Conservation (phyloP, 225 moss, liverwort and hornwort genomes). For the Climacium dendroides region DNA sequence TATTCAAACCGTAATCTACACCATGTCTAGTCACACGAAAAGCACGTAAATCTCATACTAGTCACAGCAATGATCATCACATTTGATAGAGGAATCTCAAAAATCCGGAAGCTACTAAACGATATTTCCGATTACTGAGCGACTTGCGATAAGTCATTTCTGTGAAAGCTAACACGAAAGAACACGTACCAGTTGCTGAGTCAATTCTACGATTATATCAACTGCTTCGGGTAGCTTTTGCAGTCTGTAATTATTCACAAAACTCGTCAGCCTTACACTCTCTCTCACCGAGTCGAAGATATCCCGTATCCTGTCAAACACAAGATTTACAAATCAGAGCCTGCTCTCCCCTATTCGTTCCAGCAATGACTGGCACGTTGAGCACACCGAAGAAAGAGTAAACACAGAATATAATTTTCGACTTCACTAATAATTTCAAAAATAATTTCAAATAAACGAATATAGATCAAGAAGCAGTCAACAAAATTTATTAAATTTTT, state of each 20-base stretch:
- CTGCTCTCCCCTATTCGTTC: neutral
- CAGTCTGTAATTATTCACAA: conserved; percentile 15
- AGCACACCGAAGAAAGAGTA: neutral
- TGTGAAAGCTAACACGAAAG: neutral
- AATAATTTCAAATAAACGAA: neutral
- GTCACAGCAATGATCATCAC: neutral
- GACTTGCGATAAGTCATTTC: neutral
- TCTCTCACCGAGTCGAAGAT: conserved; percentile 50
- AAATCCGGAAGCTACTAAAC: neutral
- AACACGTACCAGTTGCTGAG: conserved; percentile 35
- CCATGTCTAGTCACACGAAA: neutral
- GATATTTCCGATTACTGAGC: neutral
- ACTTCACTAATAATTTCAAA: neutral
- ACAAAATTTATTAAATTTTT: neutral
- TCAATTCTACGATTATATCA: conserved; percentile 19
- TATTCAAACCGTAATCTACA: neutral
- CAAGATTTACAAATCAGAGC: neutral
- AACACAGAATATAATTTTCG: neutral
- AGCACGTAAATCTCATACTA: neutral
- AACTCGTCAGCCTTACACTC: neutral
- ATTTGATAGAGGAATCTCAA: neutral
- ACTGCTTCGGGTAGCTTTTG: conserved; percentile 21
- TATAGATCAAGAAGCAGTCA: neutral
- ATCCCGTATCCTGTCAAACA: conserved; percentile 51
- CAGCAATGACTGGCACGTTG: neutral